phyloP scores from a whole-genome alignment of 441 rosid species.

The Eruca vesicaria region DNA sequence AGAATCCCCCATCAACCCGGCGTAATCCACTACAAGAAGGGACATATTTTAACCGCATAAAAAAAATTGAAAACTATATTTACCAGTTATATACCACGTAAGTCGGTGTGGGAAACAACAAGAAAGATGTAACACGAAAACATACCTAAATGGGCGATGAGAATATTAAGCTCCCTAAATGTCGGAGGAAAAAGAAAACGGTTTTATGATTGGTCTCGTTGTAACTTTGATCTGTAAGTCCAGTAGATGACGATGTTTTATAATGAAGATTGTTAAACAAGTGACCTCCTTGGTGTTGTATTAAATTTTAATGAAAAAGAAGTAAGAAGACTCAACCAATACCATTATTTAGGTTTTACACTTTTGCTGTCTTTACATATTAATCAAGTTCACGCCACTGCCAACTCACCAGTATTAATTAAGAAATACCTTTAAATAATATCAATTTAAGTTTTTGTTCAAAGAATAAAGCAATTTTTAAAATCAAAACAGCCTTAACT shows the following conservation, averaged over 20 bases:
- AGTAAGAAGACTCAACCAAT: too few species aligned
- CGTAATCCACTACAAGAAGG: neutral
- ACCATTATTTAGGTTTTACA: neutral
- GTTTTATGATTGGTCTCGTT: neutral
- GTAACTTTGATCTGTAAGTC: neutral
- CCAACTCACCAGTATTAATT: neutral
- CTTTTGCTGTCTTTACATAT: neutral
- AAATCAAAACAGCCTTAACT: too few species aligned
- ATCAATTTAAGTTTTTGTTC: too few species aligned
- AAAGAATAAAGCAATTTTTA: too few species aligned
- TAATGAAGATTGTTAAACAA: neutral
- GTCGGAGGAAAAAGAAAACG: neutral
- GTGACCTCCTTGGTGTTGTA: neutral
- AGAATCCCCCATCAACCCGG: conserved; percentile 31
- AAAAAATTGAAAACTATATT: too few species aligned
- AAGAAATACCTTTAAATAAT: too few species aligned
- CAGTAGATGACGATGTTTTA: conserved; percentile 3
- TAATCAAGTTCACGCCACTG: neutral
- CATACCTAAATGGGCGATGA: conserved; percentile 2
- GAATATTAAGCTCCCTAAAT: too few species aligned
- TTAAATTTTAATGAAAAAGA: neutral
- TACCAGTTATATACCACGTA: too few species aligned
- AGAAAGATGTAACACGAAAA: neutral
- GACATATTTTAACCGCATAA: neutral
- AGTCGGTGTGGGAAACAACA: neutral